Evolutionary conservation across 805 yeast genomes (phyloP), one percentile per base, ranked within the genome.

Genomic region (Jamesozyma lodderae): DNA sequence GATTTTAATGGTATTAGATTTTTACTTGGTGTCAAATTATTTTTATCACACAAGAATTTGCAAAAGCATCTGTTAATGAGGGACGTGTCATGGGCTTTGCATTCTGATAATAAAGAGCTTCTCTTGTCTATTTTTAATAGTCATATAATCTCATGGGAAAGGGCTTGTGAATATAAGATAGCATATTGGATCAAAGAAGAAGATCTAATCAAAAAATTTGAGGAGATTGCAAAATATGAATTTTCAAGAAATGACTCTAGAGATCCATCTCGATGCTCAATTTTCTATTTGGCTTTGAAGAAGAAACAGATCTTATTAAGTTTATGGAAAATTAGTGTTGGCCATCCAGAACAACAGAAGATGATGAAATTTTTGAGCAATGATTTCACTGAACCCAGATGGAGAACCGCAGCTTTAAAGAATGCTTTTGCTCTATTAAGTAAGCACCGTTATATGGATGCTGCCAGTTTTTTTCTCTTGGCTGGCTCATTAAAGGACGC

Each of bases 371-470:
- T 90, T 50, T 64, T 90, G 48, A 66, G 68, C 16, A 81, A 88
- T 54, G 92, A 92, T 53, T 90, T 88, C 57, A 61, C 64, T 4
- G 75, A 78, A 38, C 69, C 70, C 13, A 67, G 96, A 36, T 88
- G 96, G 96, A 74, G 68, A 48, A 69, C 83, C 0, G 96, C 96
- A 1, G 96, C 97, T 0, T 60, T 77, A 50, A 92, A 92, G 52
- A 90, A 90, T 62, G 97, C 97, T 0, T 90, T 76, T 66, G 97
- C 85, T 0, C 63, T 90, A 31, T 59, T 92, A 46, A 84, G 96
- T 44, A 86, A 86, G 52, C 98, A 88, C 58, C 66, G 97, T 30
- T 83, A 72, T 52, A 63, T 72, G 55, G 94, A 87, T 59, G 94
- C 96, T 0, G 96, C 96, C 0, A 77, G 80, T 17, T 88, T 92